Percentiles rank a stretch among this genome's conserved stretches.
Evolutionary conservation across 192 early-diverging fungal genomes (phyloP).

Genomic region (Podila horticola): DNA sequence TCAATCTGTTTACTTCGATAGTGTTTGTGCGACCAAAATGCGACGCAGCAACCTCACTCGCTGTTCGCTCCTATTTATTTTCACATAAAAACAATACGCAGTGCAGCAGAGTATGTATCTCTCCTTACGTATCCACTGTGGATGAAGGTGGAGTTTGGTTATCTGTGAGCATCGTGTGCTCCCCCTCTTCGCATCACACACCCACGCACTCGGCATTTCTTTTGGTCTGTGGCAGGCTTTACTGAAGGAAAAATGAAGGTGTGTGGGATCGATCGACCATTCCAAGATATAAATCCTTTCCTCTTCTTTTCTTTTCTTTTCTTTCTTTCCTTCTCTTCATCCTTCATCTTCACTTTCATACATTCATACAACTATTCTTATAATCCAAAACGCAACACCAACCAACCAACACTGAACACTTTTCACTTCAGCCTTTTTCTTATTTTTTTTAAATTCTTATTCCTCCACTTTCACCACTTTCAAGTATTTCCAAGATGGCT

Average conservation of each 20-base stretch:
- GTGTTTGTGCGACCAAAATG: too few relatives aligned
- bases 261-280: background rate
- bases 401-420: background rate
- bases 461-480: background rate
- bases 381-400: background rate
- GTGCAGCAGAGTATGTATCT: too few relatives aligned
- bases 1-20: too few relatives aligned
- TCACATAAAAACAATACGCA: too few relatives aligned
- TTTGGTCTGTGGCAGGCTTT: background rate
- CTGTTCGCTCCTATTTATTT: too few relatives aligned
- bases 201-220: too few relatives aligned
- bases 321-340: background rate
- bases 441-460: background rate
- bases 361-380: background rate
- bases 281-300: slow-evolving; percentile 1
- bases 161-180: too few relatives aligned
- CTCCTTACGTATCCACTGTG: too few relatives aligned
- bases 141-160: too few relatives aligned
- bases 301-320: background rate
- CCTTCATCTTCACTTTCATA: background rate
- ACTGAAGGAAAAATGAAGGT: background rate
- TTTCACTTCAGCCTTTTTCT: background rate
- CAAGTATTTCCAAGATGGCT: slow-evolving; percentile 22
- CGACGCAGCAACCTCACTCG: too few relatives aligned
- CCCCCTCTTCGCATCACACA: too few relatives aligned